A percentile compares a stretch with the other conserved stretches of the same genome.
These are phyloP conservation scores for Aspergillus sp. DNA, from an alignment of 2,329 filamentous ascomycete species.

Conservation along the genomic window DNA sequence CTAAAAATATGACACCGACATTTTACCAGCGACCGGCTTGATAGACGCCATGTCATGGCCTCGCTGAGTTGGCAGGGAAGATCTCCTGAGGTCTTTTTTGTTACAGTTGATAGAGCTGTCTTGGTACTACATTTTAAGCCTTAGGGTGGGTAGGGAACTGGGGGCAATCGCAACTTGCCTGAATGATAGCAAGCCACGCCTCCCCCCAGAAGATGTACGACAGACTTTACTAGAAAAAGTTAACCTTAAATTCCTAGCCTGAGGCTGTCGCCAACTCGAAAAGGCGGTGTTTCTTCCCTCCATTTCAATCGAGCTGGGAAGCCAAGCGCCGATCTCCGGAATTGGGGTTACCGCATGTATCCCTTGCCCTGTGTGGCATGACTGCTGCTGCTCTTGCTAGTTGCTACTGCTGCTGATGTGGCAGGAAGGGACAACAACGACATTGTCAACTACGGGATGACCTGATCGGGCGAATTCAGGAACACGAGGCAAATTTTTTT, in stretches of 20 bases:
- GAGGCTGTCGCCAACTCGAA: neutral
- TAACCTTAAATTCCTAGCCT: conserved; percentile 5
- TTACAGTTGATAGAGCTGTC: neutral
- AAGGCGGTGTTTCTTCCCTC: conserved; percentile 4
- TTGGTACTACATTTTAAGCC: neutral
- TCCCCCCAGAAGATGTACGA: neutral
- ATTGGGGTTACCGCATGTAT: neutral
- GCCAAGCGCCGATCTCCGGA: neutral
- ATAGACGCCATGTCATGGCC: neutral
- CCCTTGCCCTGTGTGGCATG: neutral
- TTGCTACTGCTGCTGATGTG: neutral
- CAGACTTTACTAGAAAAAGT: conserved; percentile 5
- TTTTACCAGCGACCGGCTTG: neutral
- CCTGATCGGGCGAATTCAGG: neutral
- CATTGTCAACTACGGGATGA: neutral
- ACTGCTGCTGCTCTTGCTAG: neutral
- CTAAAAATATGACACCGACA: conserved; percentile 7
- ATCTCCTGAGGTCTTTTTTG: neutral
- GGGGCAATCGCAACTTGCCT: neutral
- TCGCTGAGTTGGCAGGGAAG: conserved; percentile 4
- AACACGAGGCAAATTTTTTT: neutral
- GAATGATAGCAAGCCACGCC: conserved; percentile 1
- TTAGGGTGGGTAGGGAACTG: neutral
- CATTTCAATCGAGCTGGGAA: neutral
- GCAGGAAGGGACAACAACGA: neutral